Evolutionary conservation across 331 rosid species (phyloP), one percentile per base, ranked within the genome.

Genomic region (Quercus tomentella): DNA sequence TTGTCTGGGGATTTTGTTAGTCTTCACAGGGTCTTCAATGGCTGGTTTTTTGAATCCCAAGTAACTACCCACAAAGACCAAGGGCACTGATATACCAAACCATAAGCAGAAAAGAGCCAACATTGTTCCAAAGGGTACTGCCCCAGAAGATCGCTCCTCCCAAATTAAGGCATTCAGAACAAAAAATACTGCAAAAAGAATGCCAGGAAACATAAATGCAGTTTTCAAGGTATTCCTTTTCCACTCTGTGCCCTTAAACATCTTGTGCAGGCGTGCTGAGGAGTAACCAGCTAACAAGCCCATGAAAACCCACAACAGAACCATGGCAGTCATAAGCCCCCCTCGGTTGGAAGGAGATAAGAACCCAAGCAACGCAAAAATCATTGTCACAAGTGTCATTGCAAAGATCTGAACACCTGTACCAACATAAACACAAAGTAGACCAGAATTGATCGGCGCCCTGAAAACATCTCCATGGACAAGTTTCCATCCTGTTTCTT

Each of bases 401-500:
- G 80, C 98, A 54, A 96, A 86, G 80, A 96, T 80, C 88, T 96
- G 99, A 88, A 96, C 97, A 65, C 99, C 99, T 4, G 99, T 96
- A 70, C 99, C 99, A 22, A 92, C 90, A 70, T 96, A 96, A 61
- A 96, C 99, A 77, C 99, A 93, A 56, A 96, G 96, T 84, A 96
- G 79, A 81, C 89, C 86, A 70, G 97, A 96, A 85, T 96, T 96
- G 82, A 91, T 63, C 30, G 99, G 99, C 54, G 97, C 87, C 89
- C 99, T 84, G 84, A 96, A 93, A 69, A 88, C 94, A 80, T 96
- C 99, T 82, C 99, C 98, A 74, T 96, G 97, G 72, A 96, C 96
- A 87, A 96, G 99, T 70, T 96, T 96, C 99, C 99, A 96, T 82
- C 99, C 99, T 10, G 99, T 95, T 89, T 95, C 99, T 87, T 95